Conservation (phyloP, 495 filamentous ascomycete species). For the Aspergillus biplanus region DNA sequence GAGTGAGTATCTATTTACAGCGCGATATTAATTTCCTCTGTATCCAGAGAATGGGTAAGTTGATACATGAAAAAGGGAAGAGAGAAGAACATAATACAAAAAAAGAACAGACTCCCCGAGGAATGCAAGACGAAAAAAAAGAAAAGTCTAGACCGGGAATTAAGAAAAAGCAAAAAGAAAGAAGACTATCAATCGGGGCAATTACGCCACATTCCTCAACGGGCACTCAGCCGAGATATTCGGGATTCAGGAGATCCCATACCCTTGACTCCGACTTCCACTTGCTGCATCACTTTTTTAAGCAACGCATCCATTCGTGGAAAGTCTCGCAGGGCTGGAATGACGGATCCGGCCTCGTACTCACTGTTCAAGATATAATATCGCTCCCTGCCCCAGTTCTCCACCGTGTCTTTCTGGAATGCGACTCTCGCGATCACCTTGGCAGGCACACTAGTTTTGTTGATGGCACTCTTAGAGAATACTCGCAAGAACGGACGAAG, state of each 20-base stretch:
- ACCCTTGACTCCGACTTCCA: constrained; percentile 35
- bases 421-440: constrained; percentile 46
- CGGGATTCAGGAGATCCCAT: constrained; percentile 36
- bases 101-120: constrained; percentile 12
- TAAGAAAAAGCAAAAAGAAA: constrained; percentile 2
- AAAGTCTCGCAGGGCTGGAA: constrained; percentile 36
- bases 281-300: constrained; percentile 39
- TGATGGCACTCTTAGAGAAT: constrained; percentile 45
- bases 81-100: constrained; percentile 12
- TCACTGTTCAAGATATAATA: constrained; percentile 46
- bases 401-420: constrained; percentile 41
- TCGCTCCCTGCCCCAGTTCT: constrained; percentile 39
- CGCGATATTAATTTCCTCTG: constrained; percentile 1
- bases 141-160: constrained; percentile 13
- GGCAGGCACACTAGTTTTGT: constrained; percentile 45
- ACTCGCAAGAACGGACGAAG: constrained; percentile 43
- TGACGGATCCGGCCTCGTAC: constrained; percentile 47
- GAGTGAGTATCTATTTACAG: constrained; percentile 22
- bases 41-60: not conserved
- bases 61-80: constrained; percentile 5
- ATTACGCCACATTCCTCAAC: constrained; percentile 2
- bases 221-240: constrained; percentile 27
- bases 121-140: constrained; percentile 18
- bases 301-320: constrained; percentile 36
- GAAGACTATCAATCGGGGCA: not conserved